phyloP scores from a whole-genome alignment of 2,329 filamentous ascomycete genomes.

The Fusarium illudens region DNA sequence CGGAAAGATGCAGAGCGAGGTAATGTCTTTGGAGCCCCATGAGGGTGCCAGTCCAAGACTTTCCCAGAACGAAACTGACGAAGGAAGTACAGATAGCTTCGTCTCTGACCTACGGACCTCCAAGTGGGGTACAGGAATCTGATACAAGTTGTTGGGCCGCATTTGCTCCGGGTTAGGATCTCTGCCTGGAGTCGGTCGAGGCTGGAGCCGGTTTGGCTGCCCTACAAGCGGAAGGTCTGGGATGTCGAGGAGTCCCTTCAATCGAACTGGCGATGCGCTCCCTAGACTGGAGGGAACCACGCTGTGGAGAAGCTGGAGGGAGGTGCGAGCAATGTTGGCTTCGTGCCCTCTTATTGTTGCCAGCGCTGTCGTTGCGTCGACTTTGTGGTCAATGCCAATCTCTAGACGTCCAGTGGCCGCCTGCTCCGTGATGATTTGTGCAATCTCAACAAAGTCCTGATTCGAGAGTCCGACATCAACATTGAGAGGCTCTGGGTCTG shows the following conservation, averaged over 20 bases:
- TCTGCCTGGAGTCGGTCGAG: constrained; percentile 55
- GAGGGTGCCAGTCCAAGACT: constrained; percentile 77
- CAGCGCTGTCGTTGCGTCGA: constrained; percentile 32
- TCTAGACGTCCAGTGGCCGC: constrained; percentile 62
- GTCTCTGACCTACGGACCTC: constrained; percentile 75
- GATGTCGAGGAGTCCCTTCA: constrained; percentile 63
- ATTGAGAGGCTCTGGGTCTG: constrained; percentile 64
- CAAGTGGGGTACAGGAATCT: constrained; percentile 73
- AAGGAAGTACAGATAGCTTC: constrained; percentile 76
- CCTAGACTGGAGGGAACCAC: constrained; percentile 57
- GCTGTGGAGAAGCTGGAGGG: constrained; percentile 57
- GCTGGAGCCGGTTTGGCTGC: constrained; percentile 61
- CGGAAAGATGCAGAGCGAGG: constrained; percentile 75
- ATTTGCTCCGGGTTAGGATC: constrained; percentile 55
- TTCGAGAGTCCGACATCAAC: constrained; percentile 59
- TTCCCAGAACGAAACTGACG: constrained; percentile 83
- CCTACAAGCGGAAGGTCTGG: constrained; percentile 64
- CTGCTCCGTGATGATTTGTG: constrained; percentile 77
- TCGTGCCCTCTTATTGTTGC: constrained; percentile 51
- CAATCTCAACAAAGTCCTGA: constrained; percentile 70
- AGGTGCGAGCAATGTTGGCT: constrained; percentile 56
- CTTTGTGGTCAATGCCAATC: constrained; percentile 40
- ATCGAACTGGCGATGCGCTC: constrained; percentile 48
- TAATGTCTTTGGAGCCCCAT: constrained; percentile 75
- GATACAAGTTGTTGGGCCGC: constrained; percentile 64